A percentile compares a stretch with the other conserved stretches of the same genome.
Evolutionary conservation across 208 protist genomes (phyloP).

Genomic region (Trichomonas gallinae): DNA sequence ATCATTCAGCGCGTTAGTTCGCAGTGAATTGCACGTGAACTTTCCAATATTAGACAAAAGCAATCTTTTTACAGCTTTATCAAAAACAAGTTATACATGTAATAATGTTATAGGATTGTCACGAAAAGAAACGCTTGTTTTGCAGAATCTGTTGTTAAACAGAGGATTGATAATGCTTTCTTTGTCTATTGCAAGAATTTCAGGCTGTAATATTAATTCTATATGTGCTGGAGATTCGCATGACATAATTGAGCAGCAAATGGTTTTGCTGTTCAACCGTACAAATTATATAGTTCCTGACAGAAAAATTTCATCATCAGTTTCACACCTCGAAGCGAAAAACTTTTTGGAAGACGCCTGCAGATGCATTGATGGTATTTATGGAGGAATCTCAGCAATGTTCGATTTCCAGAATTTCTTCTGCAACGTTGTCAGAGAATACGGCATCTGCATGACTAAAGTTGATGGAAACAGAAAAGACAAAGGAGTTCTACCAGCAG

Average conservation of each 20-base stretch:
- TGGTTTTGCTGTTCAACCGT: background rate
- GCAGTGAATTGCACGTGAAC: background rate
- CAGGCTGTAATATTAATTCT: background rate
- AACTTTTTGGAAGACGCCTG: background rate
- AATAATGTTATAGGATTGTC: background rate
- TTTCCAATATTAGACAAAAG: background rate
- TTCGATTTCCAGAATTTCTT: background rate
- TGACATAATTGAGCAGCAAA: background rate
- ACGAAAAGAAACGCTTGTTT: background rate
- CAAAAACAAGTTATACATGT: background rate
- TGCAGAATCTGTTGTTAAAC: background rate
- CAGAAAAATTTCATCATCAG: background rate
- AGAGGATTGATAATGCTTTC: background rate
- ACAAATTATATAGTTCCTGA: background rate
- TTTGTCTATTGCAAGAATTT: background rate
- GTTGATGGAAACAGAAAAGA: background rate
- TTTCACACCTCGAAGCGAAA: background rate
- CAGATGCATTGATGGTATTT: background rate
- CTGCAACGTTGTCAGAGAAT: background rate
- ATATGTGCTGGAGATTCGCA: background rate
- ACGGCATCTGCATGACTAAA: background rate
- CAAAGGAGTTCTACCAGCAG: background rate
- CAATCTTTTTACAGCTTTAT: background rate
- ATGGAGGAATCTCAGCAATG: background rate
- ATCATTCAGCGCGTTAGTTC: background rate